These are phyloP conservation scores for Alnus glutinosa DNA, from an alignment of 306 rosid species.

Conservation along the genomic window DNA sequence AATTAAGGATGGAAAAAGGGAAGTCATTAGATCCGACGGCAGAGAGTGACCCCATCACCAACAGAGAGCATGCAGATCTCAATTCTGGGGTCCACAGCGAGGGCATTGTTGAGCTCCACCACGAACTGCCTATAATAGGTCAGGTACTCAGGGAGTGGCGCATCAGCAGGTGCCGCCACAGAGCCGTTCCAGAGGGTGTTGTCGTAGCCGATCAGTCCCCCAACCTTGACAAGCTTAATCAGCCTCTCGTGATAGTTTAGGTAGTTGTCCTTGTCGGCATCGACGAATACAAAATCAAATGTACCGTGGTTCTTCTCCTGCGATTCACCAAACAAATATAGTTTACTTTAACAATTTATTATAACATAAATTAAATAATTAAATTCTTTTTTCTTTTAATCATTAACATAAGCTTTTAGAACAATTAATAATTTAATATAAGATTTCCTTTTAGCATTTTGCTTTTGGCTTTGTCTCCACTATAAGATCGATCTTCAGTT, in stretches of 20 bases:
- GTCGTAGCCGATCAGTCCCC: constrained; percentile 90
- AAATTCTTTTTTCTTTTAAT: too few species aligned
- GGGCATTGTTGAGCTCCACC: constrained; percentile 81
- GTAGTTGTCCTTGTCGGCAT: constrained; percentile 93
- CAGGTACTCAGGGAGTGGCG: constrained; percentile 81
- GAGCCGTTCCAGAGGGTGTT: constrained; percentile 95
- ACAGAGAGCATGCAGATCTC: constrained; percentile 91
- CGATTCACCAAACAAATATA: neutral
- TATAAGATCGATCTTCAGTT: too few species aligned
- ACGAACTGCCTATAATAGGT: constrained; percentile 89
- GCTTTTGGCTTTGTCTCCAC: too few species aligned
- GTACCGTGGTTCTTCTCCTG: constrained; percentile 75
- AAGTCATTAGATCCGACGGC: constrained; percentile 67
- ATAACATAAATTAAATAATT: too few species aligned
- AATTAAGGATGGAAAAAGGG: too few species aligned
- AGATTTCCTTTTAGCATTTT: too few species aligned
- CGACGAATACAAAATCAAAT: constrained; percentile 80
- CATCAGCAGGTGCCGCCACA: constrained; percentile 88
- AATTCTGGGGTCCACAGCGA: constrained; percentile 81
- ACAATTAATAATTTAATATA: too few species aligned
- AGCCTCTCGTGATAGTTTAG: constrained; percentile 84
- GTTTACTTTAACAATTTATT: too few species aligned
- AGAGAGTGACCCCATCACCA: constrained; percentile 89
- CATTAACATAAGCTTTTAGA: too few species aligned
- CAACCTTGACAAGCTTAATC: constrained; percentile 75